phyloP scores from a whole-genome alignment of 352 stramenopile genomes.

The Globisporangium recalcitrans region DNA sequence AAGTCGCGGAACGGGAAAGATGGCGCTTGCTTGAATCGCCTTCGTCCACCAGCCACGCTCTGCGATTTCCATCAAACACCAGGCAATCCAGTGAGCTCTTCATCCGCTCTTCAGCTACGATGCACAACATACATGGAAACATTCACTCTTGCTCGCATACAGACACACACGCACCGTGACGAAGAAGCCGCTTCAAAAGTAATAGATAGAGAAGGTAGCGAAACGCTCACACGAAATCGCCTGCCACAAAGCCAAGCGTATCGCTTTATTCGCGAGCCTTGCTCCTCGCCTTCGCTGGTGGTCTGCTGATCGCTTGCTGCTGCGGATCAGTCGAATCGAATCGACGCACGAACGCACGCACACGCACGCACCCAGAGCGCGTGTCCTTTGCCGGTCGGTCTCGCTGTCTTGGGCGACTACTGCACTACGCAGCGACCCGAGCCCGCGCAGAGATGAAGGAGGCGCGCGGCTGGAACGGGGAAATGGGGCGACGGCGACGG shows the following conservation, averaged over 20 bases:
- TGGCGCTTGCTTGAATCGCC: not conserved
- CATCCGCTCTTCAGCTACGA: not conserved
- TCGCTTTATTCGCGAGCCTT: not conserved
- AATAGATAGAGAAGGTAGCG: not conserved
- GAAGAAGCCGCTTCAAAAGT: not conserved
- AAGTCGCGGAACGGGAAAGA: not conserved
- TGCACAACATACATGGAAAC: not conserved
- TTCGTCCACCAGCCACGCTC: slow-evolving; percentile 2
- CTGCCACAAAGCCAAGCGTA: not conserved
- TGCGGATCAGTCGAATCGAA: not conserved
- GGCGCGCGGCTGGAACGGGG: slow-evolving; percentile 5
- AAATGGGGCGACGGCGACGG: slow-evolving; percentile 1
- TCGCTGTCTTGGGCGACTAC: not conserved
- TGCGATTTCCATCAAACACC: not conserved
- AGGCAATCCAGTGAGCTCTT: not conserved
- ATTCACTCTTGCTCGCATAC: not conserved
- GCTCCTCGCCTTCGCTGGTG: not conserved
- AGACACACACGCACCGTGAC: not conserved
- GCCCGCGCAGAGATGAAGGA: slow-evolving; percentile 4
- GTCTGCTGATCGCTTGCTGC: slow-evolving; percentile 3
- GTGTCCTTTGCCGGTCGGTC: not conserved
- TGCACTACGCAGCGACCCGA: slow-evolving; percentile 2
- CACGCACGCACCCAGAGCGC: not conserved
- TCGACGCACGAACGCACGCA: not conserved
- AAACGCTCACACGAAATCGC: not conserved